Percentiles rank a stretch among this genome's conserved stretches.
These are phyloP conservation scores for Dalbergia oliveri DNA, from an alignment of 306 rosid genomes.

Conservation along the genomic window DNA sequence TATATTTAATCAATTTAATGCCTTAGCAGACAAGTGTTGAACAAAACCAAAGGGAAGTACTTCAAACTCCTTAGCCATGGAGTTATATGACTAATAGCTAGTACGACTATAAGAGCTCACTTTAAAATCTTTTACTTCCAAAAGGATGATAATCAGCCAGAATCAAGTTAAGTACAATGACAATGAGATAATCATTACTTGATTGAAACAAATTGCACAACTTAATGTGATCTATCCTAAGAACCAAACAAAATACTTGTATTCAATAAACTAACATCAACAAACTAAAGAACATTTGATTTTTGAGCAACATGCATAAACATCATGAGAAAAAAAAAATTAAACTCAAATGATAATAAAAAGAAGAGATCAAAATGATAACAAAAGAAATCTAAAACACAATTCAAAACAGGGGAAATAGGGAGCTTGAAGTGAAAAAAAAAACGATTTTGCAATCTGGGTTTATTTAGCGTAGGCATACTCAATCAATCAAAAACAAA, in stretches of 20 bases:
- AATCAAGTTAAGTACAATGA: neutral
- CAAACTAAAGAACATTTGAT: neutral
- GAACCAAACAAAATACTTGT: neutral
- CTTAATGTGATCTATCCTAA: neutral
- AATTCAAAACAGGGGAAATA: neutral
- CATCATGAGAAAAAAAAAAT: neutral
- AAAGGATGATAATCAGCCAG: neutral
- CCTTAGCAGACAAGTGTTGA: neutral
- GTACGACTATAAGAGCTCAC: neutral
- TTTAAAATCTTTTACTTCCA: neutral
- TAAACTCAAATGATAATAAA: neutral
- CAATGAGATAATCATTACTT: neutral
- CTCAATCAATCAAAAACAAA: conserved; percentile 22
- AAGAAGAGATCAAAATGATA: conserved; percentile 6
- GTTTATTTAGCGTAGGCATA: neutral
- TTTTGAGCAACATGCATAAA: neutral
- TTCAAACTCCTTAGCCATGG: neutral
- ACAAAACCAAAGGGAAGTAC: neutral
- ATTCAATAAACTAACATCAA: neutral
- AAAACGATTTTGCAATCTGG: conserved; percentile 1
- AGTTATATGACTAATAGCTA: neutral
- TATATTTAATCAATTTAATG: neutral
- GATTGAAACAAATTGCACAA: conserved; percentile 8
- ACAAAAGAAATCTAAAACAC: neutral
- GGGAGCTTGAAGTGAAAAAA: neutral